Percentiles rank a stretch among this genome's conserved stretches.
Evolutionary conservation across 1,284 basidiomycete genomes (phyloP).

Genomic region (Heterobasidion parviporum): DNA sequence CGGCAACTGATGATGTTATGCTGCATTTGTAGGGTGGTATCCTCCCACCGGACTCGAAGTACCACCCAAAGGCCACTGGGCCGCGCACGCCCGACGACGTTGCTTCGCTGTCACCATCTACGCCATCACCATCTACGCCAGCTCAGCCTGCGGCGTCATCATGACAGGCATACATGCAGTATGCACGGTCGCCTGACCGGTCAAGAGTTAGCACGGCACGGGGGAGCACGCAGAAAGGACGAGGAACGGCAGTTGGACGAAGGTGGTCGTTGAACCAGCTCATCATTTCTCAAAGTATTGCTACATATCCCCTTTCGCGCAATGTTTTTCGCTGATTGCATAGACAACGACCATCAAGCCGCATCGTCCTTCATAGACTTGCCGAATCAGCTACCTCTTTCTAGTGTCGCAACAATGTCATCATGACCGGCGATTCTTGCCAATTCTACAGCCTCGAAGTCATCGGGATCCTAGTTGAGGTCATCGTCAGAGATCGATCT

Average conservation of each 20-base stretch:
- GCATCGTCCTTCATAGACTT: background rate
- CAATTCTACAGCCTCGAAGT: slow-evolving; percentile 55
- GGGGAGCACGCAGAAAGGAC: background rate
- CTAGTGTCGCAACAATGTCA: slow-evolving; percentile 47
- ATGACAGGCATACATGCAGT: background rate
- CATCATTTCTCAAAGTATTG: background rate
- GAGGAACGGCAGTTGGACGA: background rate
- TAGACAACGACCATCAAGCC: background rate
- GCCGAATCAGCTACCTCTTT: slow-evolving; percentile 5
- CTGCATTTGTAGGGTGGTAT: slow-evolving; percentile 33
- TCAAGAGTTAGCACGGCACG: background rate
- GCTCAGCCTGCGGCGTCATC: background rate
- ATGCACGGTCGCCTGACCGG: background rate
- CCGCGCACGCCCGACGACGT: slow-evolving; percentile 2
- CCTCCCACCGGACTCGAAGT: slow-evolving; percentile 42
- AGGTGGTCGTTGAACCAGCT: background rate
- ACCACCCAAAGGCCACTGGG: slow-evolving; percentile 27
- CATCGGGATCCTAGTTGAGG: slow-evolving; percentile 57
- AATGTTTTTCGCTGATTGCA: background rate
- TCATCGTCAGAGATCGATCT: background rate
- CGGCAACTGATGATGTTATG: slow-evolving; percentile 17
- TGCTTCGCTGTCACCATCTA: background rate
- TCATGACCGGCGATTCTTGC: slow-evolving; percentile 60
- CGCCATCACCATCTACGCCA: background rate
- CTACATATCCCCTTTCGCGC: background rate